Evolutionary conservation across 257 asterid species (phyloP).

Genomic region (Salvia rosmarinus): DNA sequence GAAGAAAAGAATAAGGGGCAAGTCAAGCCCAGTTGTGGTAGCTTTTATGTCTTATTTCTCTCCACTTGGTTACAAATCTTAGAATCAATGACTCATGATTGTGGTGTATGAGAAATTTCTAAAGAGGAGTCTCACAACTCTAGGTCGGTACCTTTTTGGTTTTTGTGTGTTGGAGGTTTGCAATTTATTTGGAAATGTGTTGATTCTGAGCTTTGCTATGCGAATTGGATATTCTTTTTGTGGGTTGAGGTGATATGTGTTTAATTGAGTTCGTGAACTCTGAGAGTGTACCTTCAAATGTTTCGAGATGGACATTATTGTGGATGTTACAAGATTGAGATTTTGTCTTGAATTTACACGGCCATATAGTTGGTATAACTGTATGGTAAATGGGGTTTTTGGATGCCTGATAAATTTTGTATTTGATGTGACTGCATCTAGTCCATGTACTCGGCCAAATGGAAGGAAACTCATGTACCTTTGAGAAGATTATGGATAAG

Average conservation of each 20-base stretch:
- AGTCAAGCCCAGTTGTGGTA: too few relatives aligned
- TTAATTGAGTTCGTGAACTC: background rate
- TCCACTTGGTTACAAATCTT: too few relatives aligned
- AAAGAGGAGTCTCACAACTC: slow-evolving; percentile 84
- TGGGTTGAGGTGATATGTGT: background rate
- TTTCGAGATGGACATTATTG: slow-evolving; percentile 8
- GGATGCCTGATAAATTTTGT: background rate
- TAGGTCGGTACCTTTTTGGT: slow-evolving; percentile 35
- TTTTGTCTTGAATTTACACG: background rate
- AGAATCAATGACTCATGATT: too few relatives aligned
- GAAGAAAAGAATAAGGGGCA: too few relatives aligned
- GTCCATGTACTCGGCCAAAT: slow-evolving; percentile 58
- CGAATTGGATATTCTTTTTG: background rate
- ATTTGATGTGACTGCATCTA: background rate
- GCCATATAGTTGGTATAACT: background rate
- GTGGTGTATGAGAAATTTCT: too few relatives aligned
- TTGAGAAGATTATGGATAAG: slow-evolving; percentile 77
- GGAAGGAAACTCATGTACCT: slow-evolving; percentile 64
- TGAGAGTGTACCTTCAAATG: background rate
- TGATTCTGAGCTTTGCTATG: background rate
- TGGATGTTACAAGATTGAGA: slow-evolving; percentile 1
- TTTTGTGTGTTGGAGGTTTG: too few relatives aligned
- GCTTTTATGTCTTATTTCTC: too few relatives aligned
- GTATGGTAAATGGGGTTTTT: background rate
- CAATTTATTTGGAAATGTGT: background rate